Evolutionary conservation across 495 filamentous ascomycete genomes (phyloP).

Genomic region (Aspergillus avenaceus): DNA sequence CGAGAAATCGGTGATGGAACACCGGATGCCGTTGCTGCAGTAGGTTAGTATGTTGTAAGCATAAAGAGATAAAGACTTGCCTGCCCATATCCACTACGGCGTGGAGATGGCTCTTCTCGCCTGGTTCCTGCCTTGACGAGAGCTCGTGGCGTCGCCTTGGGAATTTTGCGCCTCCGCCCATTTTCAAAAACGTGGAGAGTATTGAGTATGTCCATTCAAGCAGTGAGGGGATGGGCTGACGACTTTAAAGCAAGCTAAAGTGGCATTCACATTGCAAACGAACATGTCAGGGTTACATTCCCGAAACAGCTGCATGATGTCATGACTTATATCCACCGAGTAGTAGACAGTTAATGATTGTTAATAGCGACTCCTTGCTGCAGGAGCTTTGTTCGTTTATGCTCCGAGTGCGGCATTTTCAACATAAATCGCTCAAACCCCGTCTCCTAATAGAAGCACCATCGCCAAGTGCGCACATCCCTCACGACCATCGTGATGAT

Average conservation of each 20-base stretch:
- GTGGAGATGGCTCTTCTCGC: slow-evolving; percentile 10
- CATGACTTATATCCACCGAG: too few relatives aligned
- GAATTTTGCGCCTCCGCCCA: slow-evolving; percentile 1
- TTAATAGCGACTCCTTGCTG: too few relatives aligned
- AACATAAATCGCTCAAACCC: too few relatives aligned
- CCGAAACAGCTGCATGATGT: background rate
- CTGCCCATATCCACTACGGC: slow-evolving; percentile 31
- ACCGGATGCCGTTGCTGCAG: slow-evolving; percentile 86
- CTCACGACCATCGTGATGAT: too few relatives aligned
- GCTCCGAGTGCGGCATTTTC: too few relatives aligned
- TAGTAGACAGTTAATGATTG: too few relatives aligned
- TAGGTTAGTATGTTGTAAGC: background rate
- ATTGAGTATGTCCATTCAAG: too few relatives aligned
- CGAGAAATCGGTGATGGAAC: slow-evolving; percentile 79
- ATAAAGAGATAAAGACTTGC: slow-evolving; percentile 9
- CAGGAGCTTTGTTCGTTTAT: too few relatives aligned
- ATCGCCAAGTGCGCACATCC: too few relatives aligned
- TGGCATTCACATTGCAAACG: background rate
- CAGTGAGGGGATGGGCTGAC: too few relatives aligned
- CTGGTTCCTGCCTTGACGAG: background rate
- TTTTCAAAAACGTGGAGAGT: too few relatives aligned
- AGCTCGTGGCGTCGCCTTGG: background rate
- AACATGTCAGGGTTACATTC: background rate
- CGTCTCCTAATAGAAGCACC: too few relatives aligned
- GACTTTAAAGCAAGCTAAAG: background rate